Conservation (phyloP, 2,329 filamentous ascomycete species). For the Colletotrichum somersetense region DNA sequence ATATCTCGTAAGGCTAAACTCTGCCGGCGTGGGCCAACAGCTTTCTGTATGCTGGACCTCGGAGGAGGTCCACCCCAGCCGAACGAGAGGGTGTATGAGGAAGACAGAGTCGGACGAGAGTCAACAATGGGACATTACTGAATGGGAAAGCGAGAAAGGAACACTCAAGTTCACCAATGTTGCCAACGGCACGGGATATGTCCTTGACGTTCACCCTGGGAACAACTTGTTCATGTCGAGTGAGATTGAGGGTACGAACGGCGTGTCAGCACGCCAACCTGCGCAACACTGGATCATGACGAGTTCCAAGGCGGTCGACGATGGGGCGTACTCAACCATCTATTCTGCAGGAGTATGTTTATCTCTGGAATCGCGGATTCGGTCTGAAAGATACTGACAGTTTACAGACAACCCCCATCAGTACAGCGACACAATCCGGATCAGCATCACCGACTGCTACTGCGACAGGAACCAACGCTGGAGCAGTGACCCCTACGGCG, state of each 20-base stretch:
- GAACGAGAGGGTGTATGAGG: constrained; percentile 49
- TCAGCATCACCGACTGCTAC: constrained; percentile 9
- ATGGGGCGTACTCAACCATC: constrained; percentile 51
- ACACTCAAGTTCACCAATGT: constrained; percentile 50
- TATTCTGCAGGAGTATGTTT: constrained; percentile 47
- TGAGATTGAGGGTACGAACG: constrained; percentile 42
- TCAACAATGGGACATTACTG: constrained; percentile 52
- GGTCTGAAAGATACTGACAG: neutral
- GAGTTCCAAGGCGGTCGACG: constrained; percentile 48
- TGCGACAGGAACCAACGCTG: neutral
- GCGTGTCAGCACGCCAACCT: constrained; percentile 44
- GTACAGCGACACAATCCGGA: constrained; percentile 8
- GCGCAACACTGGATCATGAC: constrained; percentile 53
- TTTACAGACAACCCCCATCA: neutral
- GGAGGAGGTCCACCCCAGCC: constrained; percentile 45
- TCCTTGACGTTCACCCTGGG: constrained; percentile 51
- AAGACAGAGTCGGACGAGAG: constrained; percentile 44
- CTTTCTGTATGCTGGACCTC: constrained; percentile 48
- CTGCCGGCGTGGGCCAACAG: constrained; percentile 48
- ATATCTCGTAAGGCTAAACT: constrained; percentile 49
- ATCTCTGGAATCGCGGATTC: too few relatives aligned
- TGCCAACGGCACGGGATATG: constrained; percentile 49
- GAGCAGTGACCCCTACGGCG: constrained; percentile 5
- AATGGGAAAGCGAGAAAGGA: constrained; percentile 43
- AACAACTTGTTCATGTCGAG: constrained; percentile 50